Base-by-base conservation (phyloP, 768 basidiomycete genomes). In the Megacollybia marginata region DNA sequence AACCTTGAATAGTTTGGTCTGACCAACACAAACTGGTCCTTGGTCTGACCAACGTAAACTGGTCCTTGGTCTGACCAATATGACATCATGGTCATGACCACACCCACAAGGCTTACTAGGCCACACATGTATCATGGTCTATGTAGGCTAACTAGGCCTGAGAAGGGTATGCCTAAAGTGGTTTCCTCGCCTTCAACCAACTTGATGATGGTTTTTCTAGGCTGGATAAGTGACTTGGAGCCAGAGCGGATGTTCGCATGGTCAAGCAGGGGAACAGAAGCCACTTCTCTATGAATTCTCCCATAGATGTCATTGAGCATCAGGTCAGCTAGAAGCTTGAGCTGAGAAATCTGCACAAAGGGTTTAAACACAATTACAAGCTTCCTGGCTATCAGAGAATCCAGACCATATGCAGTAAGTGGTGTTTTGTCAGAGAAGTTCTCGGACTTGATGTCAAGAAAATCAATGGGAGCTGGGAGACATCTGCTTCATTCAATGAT, bases 251-350 rank as follows among this genome's bases (percentile, higher is more conserved):
- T 12, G 23, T 2, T 10, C 16, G 10, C 35, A 10, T 10, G 35
- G 10, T 36, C 16, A 10, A 47, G 8, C n/a, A n/a, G n/a, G n/a
- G n/a, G n/a, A n/a, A n/a, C n/a, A n/a, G n/a, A n/a, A n/a, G n/a
- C n/a, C n/a, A n/a, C n/a, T n/a, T n/a, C n/a, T n/a, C n/a, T n/a
- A n/a, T n/a, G n/a, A n/a, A n/a, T n/a, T 15, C 46, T 15, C 13
- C 44, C 32, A 2, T 34, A 40, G 2, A 67, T 47, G 2, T 65
- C 57, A 5, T 49, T 42, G 35, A 64, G 54, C 10, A 55, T 62
- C 44, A 62, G 47, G 42, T 65, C 60, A 2, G 59, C 60, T n/a
- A 67, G 54, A 11, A 67, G 58, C 53, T 66, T 65, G 44, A 66
- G 42, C 48, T 65, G 64, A 4, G 62, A 55, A 20, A 63, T 48